These are phyloP conservation scores for Mariannaea elegans DNA, from an alignment of 2,329 filamentous ascomycete species.

Conservation along the genomic window DNA sequence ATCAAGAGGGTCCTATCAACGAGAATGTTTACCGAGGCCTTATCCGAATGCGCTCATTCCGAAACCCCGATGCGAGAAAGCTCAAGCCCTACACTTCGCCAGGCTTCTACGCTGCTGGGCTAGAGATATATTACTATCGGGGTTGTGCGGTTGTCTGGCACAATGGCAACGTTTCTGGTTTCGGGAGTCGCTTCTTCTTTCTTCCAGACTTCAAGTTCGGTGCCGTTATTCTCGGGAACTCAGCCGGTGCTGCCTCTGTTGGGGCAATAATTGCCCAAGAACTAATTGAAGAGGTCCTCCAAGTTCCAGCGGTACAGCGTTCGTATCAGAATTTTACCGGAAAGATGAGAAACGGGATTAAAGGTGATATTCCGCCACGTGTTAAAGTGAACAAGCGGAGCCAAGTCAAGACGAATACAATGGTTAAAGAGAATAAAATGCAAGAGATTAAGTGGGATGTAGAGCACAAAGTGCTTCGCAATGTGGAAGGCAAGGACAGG, in stretches of 20 bases:
- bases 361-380: background rate
- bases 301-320: background rate
- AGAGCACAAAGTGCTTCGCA: background rate
- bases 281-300: constrained; percentile 31
- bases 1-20: constrained; percentile 33
- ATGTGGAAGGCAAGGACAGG: background rate
- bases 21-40: constrained; percentile 37
- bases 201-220: constrained; percentile 40
- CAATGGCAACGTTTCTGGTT: constrained; percentile 38
- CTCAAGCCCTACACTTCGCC: constrained; percentile 20
- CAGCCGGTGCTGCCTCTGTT: constrained; percentile 24
- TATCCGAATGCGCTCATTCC: constrained; percentile 26
- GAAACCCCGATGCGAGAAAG: constrained; percentile 20
- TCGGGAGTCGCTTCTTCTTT: constrained; percentile 38
- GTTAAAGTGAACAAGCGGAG: background rate
- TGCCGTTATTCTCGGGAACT: constrained; percentile 38
- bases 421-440: background rate
- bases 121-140: constrained; percentile 35
- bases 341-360: background rate
- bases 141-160: constrained; percentile 37
- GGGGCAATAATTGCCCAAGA: constrained; percentile 28
- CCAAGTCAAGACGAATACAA: background rate
- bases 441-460: rapidly evolving
- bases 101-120: constrained; percentile 32
- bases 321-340: background rate